Percentiles rank a stretch among this genome's conserved stretches.
These are phyloP conservation scores for Diaporthe sp. DNA, from an alignment of 2,329 filamentous ascomycete genomes.

Conservation along the genomic window DNA sequence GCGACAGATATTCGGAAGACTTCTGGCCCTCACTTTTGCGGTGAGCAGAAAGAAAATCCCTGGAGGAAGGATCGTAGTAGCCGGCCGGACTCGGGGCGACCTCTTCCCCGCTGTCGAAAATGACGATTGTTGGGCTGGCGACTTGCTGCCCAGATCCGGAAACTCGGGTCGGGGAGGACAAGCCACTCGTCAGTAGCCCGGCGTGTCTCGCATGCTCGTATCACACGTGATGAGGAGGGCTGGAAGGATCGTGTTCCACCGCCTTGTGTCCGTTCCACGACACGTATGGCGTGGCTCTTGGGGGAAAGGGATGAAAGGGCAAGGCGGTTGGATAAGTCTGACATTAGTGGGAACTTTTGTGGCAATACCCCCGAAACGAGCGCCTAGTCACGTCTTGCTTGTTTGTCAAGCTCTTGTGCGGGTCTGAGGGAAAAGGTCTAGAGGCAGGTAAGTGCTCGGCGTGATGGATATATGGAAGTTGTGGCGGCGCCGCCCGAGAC, in stretches of 20 bases:
- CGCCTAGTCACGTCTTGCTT: constrained; percentile 10
- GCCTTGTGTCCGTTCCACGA: constrained; percentile 14
- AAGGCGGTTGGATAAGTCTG: background rate
- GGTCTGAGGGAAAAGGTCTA: background rate
- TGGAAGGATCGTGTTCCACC: constrained; percentile 20
- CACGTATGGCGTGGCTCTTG: background rate
- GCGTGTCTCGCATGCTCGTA: constrained; percentile 11
- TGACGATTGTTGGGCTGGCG: background rate
- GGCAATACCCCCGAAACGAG: constrained; percentile 3
- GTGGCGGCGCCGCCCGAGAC: constrained; percentile 26
- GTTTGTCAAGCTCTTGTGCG: background rate
- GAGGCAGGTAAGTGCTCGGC: background rate
- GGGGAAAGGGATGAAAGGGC: no score
- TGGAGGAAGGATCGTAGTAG: background rate
- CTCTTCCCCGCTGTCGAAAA: background rate
- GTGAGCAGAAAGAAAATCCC: background rate
- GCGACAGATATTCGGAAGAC: background rate
- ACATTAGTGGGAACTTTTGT: background rate
- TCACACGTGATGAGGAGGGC: constrained; percentile 24
- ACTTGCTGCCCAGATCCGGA: constrained; percentile 23
- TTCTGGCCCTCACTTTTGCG: no score
- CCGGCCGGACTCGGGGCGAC: constrained; percentile 8
- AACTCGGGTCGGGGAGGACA: background rate
- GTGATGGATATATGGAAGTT: constrained; percentile 10
- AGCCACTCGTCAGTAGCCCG: constrained; percentile 9